Evolutionary conservation across 768 basidiomycete genomes (phyloP), one percentile per base, ranked within the genome.

Genomic region (Kwoniella sp.): DNA sequence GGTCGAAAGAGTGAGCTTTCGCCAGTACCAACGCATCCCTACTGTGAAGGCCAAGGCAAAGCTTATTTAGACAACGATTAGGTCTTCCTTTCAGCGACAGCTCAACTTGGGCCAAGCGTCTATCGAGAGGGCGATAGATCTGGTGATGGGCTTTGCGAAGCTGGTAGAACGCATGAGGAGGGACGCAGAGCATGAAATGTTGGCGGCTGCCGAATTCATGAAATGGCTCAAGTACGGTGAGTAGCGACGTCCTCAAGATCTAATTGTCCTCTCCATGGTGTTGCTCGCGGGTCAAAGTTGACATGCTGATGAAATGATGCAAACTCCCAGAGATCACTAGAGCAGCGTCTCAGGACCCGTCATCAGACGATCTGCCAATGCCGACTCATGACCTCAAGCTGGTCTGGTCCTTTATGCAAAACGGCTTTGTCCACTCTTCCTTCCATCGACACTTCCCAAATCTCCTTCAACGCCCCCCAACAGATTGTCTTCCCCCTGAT

Each of bases 171-270:
- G 47, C 9, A 71, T 77, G 45, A 57, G 73, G 23, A 55, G 58
- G 34, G 63, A 67, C 26, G 70, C 69, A 13, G 61, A 64, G 31
- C 66, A 68, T 34, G 73, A 73, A 51, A 26, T 61, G 56, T 30
- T 57, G 8, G 69, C 69, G 4, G 63, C 70, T 4, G 50, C 60
- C 3, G 75, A 74, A 17, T 77, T 67, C 41, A 66, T 74, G 48
- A 67, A 67, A 38, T 77, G 75, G 75, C 41, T 77, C 17, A 74
- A 66, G 60, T 77, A 70, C 56, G 75, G 75, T 74, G n/a, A 23
- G 73, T 70, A 30, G 23, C 26, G 38, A 41, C 38, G n/a, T n/a
- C 38, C 38, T 25, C 26, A 26, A 9, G 23, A 28, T 51, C 23
- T 17, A 51, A 26, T 55, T 20, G 34, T 51, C 53, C n/a, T n/a